These are phyloP conservation scores for Podospora didyma DNA, from an alignment of 495 filamentous ascomycete genomes.

Conservation along the genomic window DNA sequence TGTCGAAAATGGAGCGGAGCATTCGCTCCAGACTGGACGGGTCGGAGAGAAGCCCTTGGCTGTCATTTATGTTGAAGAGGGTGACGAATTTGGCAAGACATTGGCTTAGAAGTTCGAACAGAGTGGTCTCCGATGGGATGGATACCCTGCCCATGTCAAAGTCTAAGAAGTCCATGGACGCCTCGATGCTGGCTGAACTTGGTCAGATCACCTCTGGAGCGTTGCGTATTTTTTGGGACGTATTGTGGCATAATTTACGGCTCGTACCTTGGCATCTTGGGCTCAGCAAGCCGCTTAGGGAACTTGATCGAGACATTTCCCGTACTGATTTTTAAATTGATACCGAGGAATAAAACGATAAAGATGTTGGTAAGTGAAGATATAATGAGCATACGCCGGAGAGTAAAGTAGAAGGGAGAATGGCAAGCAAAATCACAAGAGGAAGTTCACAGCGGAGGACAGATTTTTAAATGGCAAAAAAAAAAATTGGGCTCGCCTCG, in stretches of 20 bases:
- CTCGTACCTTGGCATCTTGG: constrained; percentile 13
- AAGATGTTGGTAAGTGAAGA: not conserved
- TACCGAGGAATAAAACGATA: not conserved
- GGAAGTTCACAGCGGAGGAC: not conserved
- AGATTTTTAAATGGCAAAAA: not conserved
- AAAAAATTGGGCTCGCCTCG: not conserved
- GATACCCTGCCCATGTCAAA: constrained; percentile 13
- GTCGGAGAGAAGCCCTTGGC: constrained; percentile 14
- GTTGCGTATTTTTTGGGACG: not conserved
- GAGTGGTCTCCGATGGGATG: constrained; percentile 19
- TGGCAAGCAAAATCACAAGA: not conserved
- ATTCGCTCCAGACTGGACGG: constrained; percentile 15
- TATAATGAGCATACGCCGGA: not conserved
- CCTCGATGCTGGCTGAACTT: constrained; percentile 22
- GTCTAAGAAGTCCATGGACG: constrained; percentile 13
- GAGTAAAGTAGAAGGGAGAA: not conserved
- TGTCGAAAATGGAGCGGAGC: constrained; percentile 26
- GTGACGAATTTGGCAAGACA: constrained; percentile 13
- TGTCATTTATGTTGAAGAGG: constrained; percentile 23
- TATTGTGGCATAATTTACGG: not conserved
- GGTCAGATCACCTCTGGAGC: not conserved
- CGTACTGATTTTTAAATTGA: not conserved
- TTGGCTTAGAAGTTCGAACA: constrained; percentile 19
- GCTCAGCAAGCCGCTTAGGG: not conserved
- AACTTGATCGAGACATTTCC: not conserved